Evolutionary conservation across 1,284 basidiomycete species (phyloP), one percentile per base, ranked within the genome.

Genomic region (Leccinum fuscescens): DNA sequence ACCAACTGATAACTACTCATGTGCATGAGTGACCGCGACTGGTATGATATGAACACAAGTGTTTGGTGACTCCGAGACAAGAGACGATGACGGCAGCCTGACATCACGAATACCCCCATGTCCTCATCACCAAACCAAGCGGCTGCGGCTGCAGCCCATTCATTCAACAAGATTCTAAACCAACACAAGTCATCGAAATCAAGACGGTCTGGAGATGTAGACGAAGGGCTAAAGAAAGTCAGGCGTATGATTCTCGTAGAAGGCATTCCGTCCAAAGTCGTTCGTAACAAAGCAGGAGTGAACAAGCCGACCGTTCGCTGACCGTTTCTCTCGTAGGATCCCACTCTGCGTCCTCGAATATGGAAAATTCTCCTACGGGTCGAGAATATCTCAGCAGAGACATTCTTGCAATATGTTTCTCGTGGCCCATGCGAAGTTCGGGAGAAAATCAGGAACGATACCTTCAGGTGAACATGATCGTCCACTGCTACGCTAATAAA

Each of bases 291-390:
- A 35, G 27, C 33, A 54, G 35, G 65, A 31, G 17, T 44, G 12
- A 48, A 53, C 54, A 46, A 46, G 46, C 15, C 27, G 22, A 22
- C 39, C 31, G 12, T 58, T 55, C 46, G 50, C 29, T 62, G 52
- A 65, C 55, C 4, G 39, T 15, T 51, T 58, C 24, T 57, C 59
- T 51, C 46, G 44, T 54, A 93, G 90, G 91, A 93, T 66, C 76
- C 87, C 24, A 88, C 87, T 6, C 76, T 93, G 35, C 83, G 91
- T 37, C 89, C 91, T 44, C 81, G 89, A 57, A 88, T 94, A 79
- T 98, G 95, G 95, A 96, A 96, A 77, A 89, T 97, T 56, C 82
- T 97, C 44, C 79, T 98, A 46, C 85, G 88, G 54, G 88, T 96
- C 1, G 87, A 89, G 59, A 86, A 90, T 22, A 72, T 96, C 4